Evolutionary conservation across 495 filamentous ascomycete species (phyloP), one percentile per base, ranked within the genome.

Genomic region (Cairneyella variabilis): DNA sequence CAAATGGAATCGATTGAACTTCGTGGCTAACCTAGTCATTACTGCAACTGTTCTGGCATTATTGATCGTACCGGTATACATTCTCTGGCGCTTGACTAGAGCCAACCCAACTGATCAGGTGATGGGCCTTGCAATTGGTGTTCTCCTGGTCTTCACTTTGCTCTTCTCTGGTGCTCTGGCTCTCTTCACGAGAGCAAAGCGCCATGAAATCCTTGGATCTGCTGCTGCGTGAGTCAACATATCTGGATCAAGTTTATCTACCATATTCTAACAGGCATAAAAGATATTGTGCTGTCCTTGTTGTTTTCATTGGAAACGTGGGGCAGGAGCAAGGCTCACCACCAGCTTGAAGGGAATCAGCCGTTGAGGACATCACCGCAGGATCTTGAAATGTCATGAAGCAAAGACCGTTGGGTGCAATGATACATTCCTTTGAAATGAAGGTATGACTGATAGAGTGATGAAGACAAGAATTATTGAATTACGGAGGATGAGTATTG

Each of bases 231-330:
- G 14, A 32, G 28, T 32, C 28, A 14, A 32, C 28, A 32, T 44
- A 11, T 49, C 14, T 10, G 28, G 46, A 25, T 7, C 4, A 14
- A 45, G 12, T 11, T 45, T 20, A 21, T 4, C 42, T 14, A 45
- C 8, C 42, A 34, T 16, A 28, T 20, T 12, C 17, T 7, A 7
- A 32, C 6, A 53, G 50, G 22, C 53, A 58, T 7, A 7, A 32
- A 32, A 53, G 50, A 34, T 58, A 58, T 23, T 52, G 40, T 41
- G 55, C 55, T 11, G 41, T 58, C 1, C 55, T 58, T 9, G 49
- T 53, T 6, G 55, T 58, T 0, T 58, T 58, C 43, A 48, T 58
- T 0, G 45, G 40, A 7, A 53, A 57, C 38, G 14, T 48, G 22
- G 40, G 44, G 7, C 45, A 47, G 32, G n/a, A n/a, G n/a, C n/a